Evolutionary conservation across 2,329 filamentous ascomycete species (phyloP).

Genomic region (Sporothrix brunneoviolacea): DNA sequence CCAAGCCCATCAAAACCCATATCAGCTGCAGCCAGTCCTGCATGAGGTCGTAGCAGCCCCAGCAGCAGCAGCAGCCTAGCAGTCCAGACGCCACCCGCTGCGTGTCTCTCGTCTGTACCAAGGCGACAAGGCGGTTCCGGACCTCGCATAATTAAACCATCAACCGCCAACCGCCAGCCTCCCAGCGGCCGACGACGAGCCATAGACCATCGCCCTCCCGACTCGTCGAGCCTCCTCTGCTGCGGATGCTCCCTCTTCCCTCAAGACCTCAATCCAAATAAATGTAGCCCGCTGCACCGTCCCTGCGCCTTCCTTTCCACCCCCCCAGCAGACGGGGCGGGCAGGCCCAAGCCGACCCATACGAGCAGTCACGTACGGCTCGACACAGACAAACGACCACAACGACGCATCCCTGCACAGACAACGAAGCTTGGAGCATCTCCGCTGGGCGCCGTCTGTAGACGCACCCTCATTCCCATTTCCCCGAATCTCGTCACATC

Average conservation of each 20-base stretch:
- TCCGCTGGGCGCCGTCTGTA: too few species aligned
- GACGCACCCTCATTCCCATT: too few species aligned
- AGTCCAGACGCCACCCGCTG: constrained; percentile 1
- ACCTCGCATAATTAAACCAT: neutral
- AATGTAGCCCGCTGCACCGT: constrained; percentile 14
- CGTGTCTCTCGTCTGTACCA: too few species aligned
- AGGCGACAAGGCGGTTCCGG: constrained; percentile 5
- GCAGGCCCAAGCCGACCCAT: constrained; percentile 8
- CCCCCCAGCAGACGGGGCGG: constrained; percentile 11
- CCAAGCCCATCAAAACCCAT: constrained; percentile 4
- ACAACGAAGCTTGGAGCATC: constrained; percentile 1
- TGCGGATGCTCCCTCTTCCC: neutral
- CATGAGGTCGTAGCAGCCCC: constrained; percentile 5
- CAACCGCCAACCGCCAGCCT: neutral
- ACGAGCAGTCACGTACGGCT: constrained; percentile 1
- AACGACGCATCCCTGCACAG: neutral
- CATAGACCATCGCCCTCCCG: neutral
- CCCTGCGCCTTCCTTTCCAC: neutral
- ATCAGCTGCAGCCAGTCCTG: constrained; percentile 3
- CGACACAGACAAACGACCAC: neutral
- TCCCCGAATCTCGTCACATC: neutral
- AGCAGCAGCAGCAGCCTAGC: neutral
- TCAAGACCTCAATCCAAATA: constrained; percentile 1
- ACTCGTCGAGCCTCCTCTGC: neutral
- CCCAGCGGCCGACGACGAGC: neutral